These are phyloP conservation scores for Paramecium pentaurelia DNA, from an alignment of 73 alveolate genomes.

Conservation along the genomic window DNA sequence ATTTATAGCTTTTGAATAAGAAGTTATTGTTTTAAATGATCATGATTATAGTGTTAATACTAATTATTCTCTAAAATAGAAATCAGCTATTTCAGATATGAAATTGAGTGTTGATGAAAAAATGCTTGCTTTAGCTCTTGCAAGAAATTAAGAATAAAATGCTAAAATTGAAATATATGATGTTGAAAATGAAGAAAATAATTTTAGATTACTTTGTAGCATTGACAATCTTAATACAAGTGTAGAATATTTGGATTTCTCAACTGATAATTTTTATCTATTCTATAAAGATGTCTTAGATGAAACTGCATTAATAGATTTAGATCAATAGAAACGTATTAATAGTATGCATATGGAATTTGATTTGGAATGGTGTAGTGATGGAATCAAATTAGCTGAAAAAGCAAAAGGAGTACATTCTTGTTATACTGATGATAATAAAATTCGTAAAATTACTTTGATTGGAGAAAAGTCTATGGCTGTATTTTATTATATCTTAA, in stretches of 20 bases:
- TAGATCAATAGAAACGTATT: conserved; percentile 63
- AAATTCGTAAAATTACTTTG: conserved; percentile 76
- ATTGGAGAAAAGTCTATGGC: conserved; percentile 79
- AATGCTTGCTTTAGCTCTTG: conserved; percentile 51
- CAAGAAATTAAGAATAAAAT: conserved; percentile 45
- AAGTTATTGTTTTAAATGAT: conserved; percentile 67
- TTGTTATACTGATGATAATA: conserved; percentile 82
- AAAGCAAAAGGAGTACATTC: conserved; percentile 87
- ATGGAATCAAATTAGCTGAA: conserved; percentile 86
- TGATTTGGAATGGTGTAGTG: conserved; percentile 95
- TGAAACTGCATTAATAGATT: conserved; percentile 73
- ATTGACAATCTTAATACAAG: conserved; percentile 69
- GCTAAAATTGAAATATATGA: conserved; percentile 59
- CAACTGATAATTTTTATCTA: conserved; percentile 80
- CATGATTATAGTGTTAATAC: conserved; percentile 37
- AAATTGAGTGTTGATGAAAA: conserved; percentile 59
- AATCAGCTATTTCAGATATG: conserved; percentile 48
- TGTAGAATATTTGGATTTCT: conserved; percentile 79
- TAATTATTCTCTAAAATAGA: background rate
- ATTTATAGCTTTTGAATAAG: conserved; percentile 75
- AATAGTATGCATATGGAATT: conserved; percentile 76
- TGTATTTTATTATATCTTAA: conserved; percentile 28
- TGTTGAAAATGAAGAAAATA: conserved; percentile 64
- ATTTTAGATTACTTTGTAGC: conserved; percentile 67
- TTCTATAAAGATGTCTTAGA: conserved; percentile 79